These are phyloP conservation scores for Solanum virginianum DNA, from an alignment of 257 asterid species.

Conservation along the genomic window DNA sequence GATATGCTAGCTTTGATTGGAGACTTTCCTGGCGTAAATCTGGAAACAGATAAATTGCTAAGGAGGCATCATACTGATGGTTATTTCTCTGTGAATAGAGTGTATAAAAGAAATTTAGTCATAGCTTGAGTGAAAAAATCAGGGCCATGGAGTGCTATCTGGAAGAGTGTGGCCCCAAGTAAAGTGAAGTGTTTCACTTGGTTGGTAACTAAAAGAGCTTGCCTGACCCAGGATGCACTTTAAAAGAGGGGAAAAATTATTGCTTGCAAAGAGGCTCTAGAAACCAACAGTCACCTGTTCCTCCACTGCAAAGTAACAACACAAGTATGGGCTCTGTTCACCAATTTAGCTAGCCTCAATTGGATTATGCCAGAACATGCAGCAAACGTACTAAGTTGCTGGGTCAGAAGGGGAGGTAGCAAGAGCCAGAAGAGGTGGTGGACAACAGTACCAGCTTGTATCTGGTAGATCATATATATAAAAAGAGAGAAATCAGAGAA, in stretches of 20 bases:
- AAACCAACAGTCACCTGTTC: neutral
- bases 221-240: neutral
- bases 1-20: neutral
- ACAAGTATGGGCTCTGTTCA: neutral
- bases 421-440: neutral
- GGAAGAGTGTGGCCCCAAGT: neutral
- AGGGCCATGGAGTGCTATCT: neutral
- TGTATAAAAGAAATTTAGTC: too few relatives aligned
- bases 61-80: neutral
- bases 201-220: neutral
- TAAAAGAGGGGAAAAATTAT: neutral
- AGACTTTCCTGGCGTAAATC: neutral
- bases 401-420: neutral
- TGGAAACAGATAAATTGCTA: too few relatives aligned
- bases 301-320: neutral
- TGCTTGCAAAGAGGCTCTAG: neutral
- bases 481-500: neutral
- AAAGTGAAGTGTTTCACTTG: neutral
- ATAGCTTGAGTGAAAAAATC: neutral
- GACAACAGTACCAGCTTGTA: neutral
- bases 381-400: neutral
- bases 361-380: neutral
- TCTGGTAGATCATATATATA: neutral
- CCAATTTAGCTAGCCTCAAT: neutral
- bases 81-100: neutral